phyloP scores from a whole-genome alignment of 805 yeast species.

The Pichia paraexigua region DNA sequence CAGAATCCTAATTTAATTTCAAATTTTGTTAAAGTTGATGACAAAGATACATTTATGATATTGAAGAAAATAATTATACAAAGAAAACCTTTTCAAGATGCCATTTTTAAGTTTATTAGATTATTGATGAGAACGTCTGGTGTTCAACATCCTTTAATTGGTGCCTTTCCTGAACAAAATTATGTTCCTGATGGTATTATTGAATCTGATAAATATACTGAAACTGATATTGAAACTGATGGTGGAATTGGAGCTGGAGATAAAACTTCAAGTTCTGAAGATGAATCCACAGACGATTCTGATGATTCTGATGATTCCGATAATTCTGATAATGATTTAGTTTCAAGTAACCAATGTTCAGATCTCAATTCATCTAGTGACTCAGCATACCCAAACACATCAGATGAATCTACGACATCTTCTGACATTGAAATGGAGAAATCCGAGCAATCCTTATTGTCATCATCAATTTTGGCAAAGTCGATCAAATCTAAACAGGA shows the following conservation, averaged over 20 bases:
- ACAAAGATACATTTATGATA: not conserved
- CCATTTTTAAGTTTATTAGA: slow-evolving; percentile 3
- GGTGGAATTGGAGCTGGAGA: not conserved
- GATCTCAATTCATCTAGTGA: not conserved
- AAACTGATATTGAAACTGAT: not conserved
- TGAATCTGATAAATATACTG: not conserved
- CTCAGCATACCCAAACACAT: not conserved
- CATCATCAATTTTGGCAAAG: not conserved
- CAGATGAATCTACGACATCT: not conserved
- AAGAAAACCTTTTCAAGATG: slow-evolving; percentile 1
- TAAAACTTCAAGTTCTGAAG: not conserved
- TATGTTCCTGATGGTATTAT: slow-evolving; percentile 6
- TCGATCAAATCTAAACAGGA: not conserved
- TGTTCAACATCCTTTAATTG: slow-evolving; percentile 6
- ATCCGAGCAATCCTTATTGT: no score
- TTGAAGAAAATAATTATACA: not conserved
- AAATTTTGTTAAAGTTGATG: not conserved
- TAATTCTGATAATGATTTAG: not conserved
- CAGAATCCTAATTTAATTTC: slow-evolving; percentile 1
- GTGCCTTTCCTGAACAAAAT: slow-evolving; percentile 8
- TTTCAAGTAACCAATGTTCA: no score
- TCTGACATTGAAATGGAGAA: not conserved
- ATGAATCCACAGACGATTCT: not conserved
- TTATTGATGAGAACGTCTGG: slow-evolving; percentile 8
- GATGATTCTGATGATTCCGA: not conserved